These are phyloP conservation scores for Acanthamoeba divionensis DNA, from an alignment of 208 protist species.

Conservation along the genomic window DNA sequence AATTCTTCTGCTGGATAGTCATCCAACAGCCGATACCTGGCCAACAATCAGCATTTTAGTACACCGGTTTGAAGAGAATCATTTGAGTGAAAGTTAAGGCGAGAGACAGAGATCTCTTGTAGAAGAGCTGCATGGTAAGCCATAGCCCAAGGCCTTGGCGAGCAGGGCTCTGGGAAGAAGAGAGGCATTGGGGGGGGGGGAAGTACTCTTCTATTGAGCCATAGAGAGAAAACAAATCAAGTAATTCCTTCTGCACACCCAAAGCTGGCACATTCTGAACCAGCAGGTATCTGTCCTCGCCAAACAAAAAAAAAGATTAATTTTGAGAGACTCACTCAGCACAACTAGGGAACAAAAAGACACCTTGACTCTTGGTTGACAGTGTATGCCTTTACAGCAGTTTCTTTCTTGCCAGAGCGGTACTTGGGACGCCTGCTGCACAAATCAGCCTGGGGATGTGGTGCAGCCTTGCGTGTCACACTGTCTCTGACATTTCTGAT, in stretches of 20 bases:
- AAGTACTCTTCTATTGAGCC: neutral
- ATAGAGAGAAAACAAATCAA: neutral
- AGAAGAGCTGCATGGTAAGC: neutral
- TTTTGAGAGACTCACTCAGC: neutral
- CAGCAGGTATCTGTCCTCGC: neutral
- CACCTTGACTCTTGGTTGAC: conserved; percentile 13
- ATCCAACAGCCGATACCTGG: neutral
- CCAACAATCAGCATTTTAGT: neutral
- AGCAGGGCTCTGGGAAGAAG: neutral
- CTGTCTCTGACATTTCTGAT: too few relatives aligned
- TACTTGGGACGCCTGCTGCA: too few relatives aligned
- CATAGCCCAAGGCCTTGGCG: neutral
- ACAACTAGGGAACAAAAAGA: neutral
- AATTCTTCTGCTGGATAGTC: neutral
- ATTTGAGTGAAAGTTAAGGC: too few relatives aligned
- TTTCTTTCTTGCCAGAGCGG: neutral
- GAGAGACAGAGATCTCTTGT: neutral
- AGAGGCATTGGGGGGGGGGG: neutral
- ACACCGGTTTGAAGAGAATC: too few relatives aligned
- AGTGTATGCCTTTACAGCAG: conserved; percentile 2
- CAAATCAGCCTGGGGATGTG: too few relatives aligned
- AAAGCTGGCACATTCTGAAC: conserved; percentile 40
- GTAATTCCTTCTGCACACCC: neutral
- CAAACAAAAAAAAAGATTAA: neutral
- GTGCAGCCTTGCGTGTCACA: too few relatives aligned